Conservation (phyloP, 495 filamentous ascomycete species). For the Cenococcum geophilum region DNA sequence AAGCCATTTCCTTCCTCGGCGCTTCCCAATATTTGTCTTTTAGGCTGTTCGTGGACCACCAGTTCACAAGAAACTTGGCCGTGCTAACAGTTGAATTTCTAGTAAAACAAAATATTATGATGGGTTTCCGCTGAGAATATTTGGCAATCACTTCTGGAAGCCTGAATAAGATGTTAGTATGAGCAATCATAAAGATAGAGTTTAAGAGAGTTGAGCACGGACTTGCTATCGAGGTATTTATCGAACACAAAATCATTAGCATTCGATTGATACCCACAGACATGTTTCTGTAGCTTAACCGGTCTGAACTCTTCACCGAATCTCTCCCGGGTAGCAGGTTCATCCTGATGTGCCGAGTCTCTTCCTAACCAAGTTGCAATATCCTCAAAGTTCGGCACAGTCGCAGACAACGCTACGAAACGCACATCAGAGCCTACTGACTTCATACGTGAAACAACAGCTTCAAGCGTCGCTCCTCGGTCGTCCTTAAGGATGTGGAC, state of each 20-base stretch:
- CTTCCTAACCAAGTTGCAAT: slow-evolving; percentile 90
- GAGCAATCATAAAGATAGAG: not conserved
- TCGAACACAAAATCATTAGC: slow-evolving; percentile 87
- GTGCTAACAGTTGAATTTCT: slow-evolving; percentile 70
- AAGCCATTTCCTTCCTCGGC: slow-evolving; percentile 50
- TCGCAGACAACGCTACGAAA: slow-evolving; percentile 89
- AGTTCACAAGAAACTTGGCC: slow-evolving; percentile 63
- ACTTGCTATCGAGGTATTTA: slow-evolving; percentile 67
- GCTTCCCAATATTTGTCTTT: slow-evolving; percentile 61
- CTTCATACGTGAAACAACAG: slow-evolving; percentile 97
- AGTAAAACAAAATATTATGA: slow-evolving; percentile 90
- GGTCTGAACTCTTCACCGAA: slow-evolving; percentile 92
- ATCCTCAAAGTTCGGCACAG: slow-evolving; percentile 86
- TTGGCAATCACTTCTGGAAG: slow-evolving; percentile 68
- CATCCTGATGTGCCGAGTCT: slow-evolving; percentile 56
- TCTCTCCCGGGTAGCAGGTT: slow-evolving; percentile 66
- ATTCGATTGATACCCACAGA: slow-evolving; percentile 65
- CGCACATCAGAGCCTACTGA: slow-evolving; percentile 78
- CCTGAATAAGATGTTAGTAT: slow-evolving; percentile 33
- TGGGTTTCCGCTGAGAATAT: slow-evolving; percentile 74
- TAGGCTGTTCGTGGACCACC: slow-evolving; percentile 54
- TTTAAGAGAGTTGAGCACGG: slow-evolving; percentile 20
- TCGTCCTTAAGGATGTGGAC: slow-evolving; percentile 90
- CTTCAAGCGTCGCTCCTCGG: slow-evolving; percentile 85
- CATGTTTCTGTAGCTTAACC: slow-evolving; percentile 78